Conservation (phyloP, 495 filamentous ascomycete species). For the Xylaria castorea region DNA sequence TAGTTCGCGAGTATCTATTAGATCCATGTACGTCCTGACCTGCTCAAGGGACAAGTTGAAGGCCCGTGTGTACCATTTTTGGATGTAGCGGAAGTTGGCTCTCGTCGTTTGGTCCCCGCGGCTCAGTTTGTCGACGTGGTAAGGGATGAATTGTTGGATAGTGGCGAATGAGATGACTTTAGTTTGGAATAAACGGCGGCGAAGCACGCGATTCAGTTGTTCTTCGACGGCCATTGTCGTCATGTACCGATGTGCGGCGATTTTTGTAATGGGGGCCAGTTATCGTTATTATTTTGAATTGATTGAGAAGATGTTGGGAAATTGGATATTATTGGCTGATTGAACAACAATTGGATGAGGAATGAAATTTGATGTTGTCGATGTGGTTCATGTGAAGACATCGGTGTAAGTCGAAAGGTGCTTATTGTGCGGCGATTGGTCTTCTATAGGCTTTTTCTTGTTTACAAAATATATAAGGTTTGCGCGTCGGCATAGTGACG, state of each 20-base stretch:
- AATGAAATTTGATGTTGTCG: background rate
- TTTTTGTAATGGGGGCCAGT: background rate
- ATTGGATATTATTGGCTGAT: background rate
- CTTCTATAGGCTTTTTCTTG: background rate
- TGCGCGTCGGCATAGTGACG: background rate
- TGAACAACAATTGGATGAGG: background rate
- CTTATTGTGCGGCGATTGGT: background rate
- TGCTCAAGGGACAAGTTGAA: background rate
- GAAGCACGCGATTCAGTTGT: background rate
- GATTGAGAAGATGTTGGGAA: background rate
- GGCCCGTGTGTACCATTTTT: background rate
- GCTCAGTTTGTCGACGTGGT: background rate
- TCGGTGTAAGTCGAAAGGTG: background rate
- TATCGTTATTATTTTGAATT: background rate
- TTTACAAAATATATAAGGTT: background rate
- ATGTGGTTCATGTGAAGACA: background rate
- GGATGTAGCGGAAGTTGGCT: background rate
- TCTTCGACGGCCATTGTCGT: background rate
- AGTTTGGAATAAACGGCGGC: background rate
- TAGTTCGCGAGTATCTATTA: background rate
- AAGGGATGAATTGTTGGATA: background rate
- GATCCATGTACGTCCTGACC: background rate
- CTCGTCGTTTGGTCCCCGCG: background rate
- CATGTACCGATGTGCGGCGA: background rate
- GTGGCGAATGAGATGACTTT: background rate